phyloP scores from a whole-genome alignment of 140 eudicot species.

The Flaveria floridana region DNA sequence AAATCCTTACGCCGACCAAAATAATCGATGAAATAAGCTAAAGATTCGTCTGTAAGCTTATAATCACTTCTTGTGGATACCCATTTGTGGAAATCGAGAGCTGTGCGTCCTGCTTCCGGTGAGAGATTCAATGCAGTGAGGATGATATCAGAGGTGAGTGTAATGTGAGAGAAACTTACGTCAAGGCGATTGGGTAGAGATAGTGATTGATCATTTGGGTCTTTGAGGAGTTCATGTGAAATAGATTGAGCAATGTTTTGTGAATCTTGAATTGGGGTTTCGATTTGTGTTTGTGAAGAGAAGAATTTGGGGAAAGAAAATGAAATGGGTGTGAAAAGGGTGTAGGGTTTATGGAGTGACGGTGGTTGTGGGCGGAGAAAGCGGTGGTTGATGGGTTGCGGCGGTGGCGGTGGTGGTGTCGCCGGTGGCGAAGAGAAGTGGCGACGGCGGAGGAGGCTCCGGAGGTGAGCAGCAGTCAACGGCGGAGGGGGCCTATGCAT shows the following conservation, averaged over 20 bases:
- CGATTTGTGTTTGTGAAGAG: slow-evolving; percentile 42
- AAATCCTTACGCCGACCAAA: slow-evolving; percentile 92
- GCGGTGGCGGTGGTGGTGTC: slow-evolving; percentile 24
- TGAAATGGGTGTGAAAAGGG: slow-evolving; percentile 19
- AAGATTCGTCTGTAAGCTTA: slow-evolving; percentile 48
- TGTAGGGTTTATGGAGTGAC: slow-evolving; percentile 31
- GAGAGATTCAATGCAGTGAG: slow-evolving; percentile 58
- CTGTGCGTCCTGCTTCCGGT: slow-evolving; percentile 66
- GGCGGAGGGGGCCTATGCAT: slow-evolving; percentile 49
- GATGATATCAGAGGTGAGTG: slow-evolving; percentile 42
- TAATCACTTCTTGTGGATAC: slow-evolving; percentile 49
- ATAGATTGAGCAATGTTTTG: slow-evolving; percentile 40
- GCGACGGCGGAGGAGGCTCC: slow-evolving; percentile 46
- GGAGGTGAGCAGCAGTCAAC: slow-evolving; percentile 44
- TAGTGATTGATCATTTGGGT: slow-evolving; percentile 43
- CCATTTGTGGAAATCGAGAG: slow-evolving; percentile 71
- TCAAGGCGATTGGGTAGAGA: slow-evolving; percentile 68
- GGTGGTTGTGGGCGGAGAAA: slow-evolving; percentile 21
- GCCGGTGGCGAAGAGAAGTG: slow-evolving; percentile 38
- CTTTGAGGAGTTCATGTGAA: slow-evolving; percentile 70
- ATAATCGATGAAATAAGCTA: slow-evolving; percentile 58
- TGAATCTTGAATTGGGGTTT: slow-evolving; percentile 32
- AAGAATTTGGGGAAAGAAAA: slow-evolving; percentile 41
- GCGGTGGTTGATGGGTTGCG: background rate
- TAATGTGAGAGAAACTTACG: slow-evolving; percentile 62